Conservation (phyloP, 116 monocot genomes). For the Trichopus zeylanicus region DNA sequence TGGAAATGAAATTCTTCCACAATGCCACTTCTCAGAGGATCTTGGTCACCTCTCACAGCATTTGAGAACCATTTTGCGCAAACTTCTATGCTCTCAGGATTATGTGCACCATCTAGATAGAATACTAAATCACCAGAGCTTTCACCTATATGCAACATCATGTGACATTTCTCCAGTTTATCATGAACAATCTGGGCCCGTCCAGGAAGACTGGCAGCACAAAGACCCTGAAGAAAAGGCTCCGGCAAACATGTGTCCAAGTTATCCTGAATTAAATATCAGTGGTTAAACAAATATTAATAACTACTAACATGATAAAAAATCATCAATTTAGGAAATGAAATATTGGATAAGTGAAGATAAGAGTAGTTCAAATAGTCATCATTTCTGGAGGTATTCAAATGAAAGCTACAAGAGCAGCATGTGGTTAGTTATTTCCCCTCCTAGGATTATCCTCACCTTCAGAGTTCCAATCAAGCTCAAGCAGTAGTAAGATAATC, state of each 20-base stretch:
- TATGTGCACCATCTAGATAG: conserved; percentile 94
- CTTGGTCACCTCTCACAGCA: conserved; percentile 19
- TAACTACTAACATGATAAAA: background rate
- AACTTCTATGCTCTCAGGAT: conserved; percentile 82
- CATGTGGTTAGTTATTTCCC: too few relatives aligned
- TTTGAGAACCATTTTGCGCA: conserved; percentile 80
- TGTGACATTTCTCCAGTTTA: conserved; percentile 10
- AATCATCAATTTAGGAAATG: background rate
- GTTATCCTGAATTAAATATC: conserved; percentile 24
- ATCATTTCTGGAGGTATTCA: too few relatives aligned
- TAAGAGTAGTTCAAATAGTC: too few relatives aligned
- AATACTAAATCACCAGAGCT: conserved; percentile 43
- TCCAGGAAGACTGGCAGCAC: conserved; percentile 45
- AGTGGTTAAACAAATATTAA: conserved; percentile 5
- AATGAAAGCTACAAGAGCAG: too few relatives aligned
- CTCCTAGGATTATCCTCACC: too few relatives aligned
- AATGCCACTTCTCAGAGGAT: conserved; percentile 8
- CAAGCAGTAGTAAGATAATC: too few relatives aligned
- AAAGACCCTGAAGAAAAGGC: conserved; percentile 62
- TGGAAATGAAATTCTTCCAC: conserved; percentile 1
- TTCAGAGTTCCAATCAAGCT: too few relatives aligned
- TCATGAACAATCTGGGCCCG: conserved; percentile 69
- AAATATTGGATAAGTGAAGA: background rate
- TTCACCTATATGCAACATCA: conserved; percentile 13
- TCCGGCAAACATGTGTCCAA: conserved; percentile 34